Conservation (phyloP, 768 basidiomycete species). For the Lyophyllum atratum region DNA sequence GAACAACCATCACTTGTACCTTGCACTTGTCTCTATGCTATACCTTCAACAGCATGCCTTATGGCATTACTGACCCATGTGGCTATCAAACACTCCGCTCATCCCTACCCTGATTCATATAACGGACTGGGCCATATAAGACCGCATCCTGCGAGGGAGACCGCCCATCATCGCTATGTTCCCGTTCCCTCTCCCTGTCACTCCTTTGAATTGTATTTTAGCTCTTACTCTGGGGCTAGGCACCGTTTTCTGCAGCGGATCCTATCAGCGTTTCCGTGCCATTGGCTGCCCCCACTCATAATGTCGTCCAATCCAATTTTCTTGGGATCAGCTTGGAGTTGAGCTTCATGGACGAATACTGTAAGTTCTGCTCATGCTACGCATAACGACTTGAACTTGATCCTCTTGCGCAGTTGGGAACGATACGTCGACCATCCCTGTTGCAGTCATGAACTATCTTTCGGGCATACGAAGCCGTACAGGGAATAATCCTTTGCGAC, state of each 20-base stretch:
- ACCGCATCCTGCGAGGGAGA: neutral
- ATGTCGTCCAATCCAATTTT: slow-evolving; percentile 54
- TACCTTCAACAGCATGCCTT: neutral
- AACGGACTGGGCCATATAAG: neutral
- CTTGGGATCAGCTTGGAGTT: slow-evolving; percentile 69
- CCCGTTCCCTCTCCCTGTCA: slow-evolving; percentile 7
- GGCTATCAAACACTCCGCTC: neutral
- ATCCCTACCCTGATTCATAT: neutral
- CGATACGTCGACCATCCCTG: slow-evolving; percentile 50
- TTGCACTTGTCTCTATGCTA: too few relatives aligned
- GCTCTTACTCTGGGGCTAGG: slow-evolving; percentile 7
- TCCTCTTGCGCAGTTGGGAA: slow-evolving; percentile 44
- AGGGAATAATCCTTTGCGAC: slow-evolving; percentile 41
- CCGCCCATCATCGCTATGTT: slow-evolving; percentile 1
- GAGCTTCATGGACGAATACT: slow-evolving; percentile 59
- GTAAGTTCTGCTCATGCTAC: slow-evolving; percentile 29
- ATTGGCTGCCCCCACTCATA: slow-evolving; percentile 31
- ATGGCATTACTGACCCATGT: neutral
- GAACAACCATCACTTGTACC: neutral
- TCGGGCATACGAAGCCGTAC: slow-evolving; percentile 50
- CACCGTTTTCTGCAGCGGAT: slow-evolving; percentile 23
- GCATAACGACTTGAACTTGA: neutral
- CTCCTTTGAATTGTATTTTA: slow-evolving; percentile 16
- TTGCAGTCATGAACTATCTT: slow-evolving; percentile 61
- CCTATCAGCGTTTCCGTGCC: slow-evolving; percentile 32